Base-by-base conservation (phyloP, 768 basidiomycete species). In the Suillus hirtellus region DNA sequence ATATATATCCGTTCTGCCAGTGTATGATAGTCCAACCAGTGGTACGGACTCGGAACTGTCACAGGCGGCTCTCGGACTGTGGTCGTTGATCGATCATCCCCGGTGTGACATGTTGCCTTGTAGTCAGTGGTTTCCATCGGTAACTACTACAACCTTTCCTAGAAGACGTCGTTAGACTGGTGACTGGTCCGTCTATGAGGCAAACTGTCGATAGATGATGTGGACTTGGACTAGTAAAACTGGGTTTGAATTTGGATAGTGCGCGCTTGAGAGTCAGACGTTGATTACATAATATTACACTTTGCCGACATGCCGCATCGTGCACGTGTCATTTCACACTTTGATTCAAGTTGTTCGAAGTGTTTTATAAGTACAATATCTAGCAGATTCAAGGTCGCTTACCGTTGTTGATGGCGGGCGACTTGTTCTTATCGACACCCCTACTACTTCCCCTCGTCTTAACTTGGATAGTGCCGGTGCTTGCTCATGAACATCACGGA, bases 401-500 rank as follows among this genome's bases (percentile, higher is more conserved):
- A 24, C 0, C 46, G 38, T 17, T 27, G 17, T 12, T 19, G 17
- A 58, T 58, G 56, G 35, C 56, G 19, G 17, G 24, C 38, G 11
- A 42, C 55, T 56, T 24, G 24, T 40, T 42, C 17, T 27, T 19
- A 42, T 10, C 24, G 24, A 31, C 24, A 27, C 56, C 56, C 17
- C 38, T 56, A 37, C 21, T 56, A 38, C 9, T 56, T 27, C 38
- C 55, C 9, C 15, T 42, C 2, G 11, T 19, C 17, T 42, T 58
- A 1, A 19, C 24, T 42, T 42, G 17, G 40, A 63, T 53, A 8
- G 35, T 62, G 2, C 63, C 68, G 4, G 58, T 52, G 27, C 37
- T 66, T 34, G 89, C 85, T 0, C 91, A 92, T 66, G 71, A 77
- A 27, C 88, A 91, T 67, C 83, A 89, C 71, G 86, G 88, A 61